Percentiles rank a stretch among this genome's conserved stretches.
Evolutionary conservation across 1,284 basidiomycete species (phyloP).

Genomic region (Lentinula novae-zelandiae): DNA sequence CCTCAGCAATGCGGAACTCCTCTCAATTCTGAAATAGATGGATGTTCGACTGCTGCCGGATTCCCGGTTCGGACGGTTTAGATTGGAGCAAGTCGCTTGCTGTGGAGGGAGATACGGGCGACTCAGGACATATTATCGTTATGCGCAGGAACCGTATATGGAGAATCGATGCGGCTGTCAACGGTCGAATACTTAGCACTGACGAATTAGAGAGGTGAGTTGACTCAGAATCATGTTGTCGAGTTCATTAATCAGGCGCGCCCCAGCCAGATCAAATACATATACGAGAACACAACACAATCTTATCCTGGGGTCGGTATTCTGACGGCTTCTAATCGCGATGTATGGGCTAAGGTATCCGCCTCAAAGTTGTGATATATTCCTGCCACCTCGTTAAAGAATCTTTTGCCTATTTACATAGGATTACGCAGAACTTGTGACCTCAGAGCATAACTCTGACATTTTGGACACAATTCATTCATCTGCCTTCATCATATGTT

Average conservation of each 20-base stretch:
- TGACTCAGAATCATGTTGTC: not conserved
- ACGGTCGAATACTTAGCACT: slow-evolving; percentile 63
- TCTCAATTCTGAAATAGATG: slow-evolving; percentile 44
- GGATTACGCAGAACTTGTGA: slow-evolving; percentile 61
- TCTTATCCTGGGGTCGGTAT: slow-evolving; percentile 74
- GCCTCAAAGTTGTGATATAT: slow-evolving; percentile 11
- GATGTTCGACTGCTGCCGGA: slow-evolving; percentile 91
- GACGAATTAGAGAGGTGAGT: slow-evolving; percentile 63
- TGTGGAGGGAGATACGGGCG: slow-evolving; percentile 57
- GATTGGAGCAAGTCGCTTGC: slow-evolving; percentile 79
- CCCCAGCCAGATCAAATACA: slow-evolving; percentile 67
- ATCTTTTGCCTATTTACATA: slow-evolving; percentile 22
- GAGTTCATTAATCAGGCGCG: not conserved
- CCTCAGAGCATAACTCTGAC: slow-evolving; percentile 54
- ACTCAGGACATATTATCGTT: slow-evolving; percentile 73
- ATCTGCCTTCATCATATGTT: slow-evolving; percentile 76
- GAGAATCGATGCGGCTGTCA: slow-evolving; percentile 60
- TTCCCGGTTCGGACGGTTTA: slow-evolving; percentile 66
- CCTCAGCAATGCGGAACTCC: not conserved
- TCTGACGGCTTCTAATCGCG: slow-evolving; percentile 75
- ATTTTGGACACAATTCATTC: slow-evolving; percentile 77
- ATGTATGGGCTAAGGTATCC: slow-evolving; percentile 77
- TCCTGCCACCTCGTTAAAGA: not conserved
- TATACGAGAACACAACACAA: slow-evolving; percentile 62
- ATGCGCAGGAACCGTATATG: slow-evolving; percentile 77